Conservation (phyloP, 305 asterid genomes). For the Solanum aculeatissimum region DNA sequence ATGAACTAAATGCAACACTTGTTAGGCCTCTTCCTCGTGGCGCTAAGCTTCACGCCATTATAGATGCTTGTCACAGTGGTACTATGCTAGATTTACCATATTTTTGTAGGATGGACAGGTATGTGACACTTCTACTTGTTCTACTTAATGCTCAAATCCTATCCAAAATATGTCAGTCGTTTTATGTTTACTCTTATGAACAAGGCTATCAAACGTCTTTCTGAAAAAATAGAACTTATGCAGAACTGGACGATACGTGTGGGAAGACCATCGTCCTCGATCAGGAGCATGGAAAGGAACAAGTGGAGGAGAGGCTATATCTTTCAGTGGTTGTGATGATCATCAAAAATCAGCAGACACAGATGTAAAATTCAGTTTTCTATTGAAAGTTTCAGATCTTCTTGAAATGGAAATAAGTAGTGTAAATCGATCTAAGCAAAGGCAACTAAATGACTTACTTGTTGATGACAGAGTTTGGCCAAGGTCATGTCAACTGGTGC, state of each 20-base stretch:
- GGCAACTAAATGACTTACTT: neutral
- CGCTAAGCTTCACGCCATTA: slow-evolving; percentile 77
- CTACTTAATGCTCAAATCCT: neutral
- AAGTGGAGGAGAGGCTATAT: slow-evolving; percentile 82
- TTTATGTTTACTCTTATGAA: neutral
- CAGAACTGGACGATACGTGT: slow-evolving; percentile 51
- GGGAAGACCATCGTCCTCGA: slow-evolving; percentile 93
- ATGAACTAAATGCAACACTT: slow-evolving; percentile 63
- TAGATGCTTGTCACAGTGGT: slow-evolving; percentile 97
- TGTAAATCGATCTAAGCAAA: neutral
- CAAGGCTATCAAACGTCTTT: neutral
- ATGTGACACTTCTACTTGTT: neutral
- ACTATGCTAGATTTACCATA: slow-evolving; percentile 71
- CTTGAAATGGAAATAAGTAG: neutral
- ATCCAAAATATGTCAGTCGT: neutral
- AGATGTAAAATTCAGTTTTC: slow-evolving; percentile 22
- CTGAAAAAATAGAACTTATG: neutral
- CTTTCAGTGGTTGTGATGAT: slow-evolving; percentile 91
- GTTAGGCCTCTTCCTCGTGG: slow-evolving; percentile 79
- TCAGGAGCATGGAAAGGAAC: slow-evolving; percentile 87
- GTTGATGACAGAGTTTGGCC: neutral
- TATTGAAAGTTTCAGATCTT: neutral
- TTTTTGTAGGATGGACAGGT: slow-evolving; percentile 95
- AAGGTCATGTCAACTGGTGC: slow-evolving; percentile 86
- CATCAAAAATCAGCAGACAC: slow-evolving; percentile 87